phyloP scores from a whole-genome alignment of 805 yeast genomes.

The Lachancea lanzarotensis region DNA sequence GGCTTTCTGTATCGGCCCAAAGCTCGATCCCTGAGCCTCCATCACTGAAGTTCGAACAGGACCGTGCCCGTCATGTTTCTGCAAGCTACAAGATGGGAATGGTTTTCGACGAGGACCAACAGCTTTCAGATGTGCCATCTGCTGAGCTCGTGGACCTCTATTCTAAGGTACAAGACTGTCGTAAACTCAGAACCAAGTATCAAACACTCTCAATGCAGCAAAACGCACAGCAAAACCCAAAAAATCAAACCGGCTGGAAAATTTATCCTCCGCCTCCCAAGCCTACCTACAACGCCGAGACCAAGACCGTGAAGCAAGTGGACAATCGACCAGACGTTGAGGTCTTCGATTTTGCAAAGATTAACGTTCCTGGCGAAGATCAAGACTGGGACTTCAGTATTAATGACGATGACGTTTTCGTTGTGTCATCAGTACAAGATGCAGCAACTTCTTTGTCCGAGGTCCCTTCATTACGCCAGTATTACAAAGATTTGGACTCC shows the following conservation, averaged over 20 bases:
- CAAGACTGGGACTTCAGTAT: slow-evolving; percentile 50
- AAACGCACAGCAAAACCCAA: slow-evolving; percentile 68
- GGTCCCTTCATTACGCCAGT: slow-evolving; percentile 82
- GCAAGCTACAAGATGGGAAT: slow-evolving; percentile 40
- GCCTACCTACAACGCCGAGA: slow-evolving; percentile 69
- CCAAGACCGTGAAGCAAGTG: slow-evolving; percentile 45
- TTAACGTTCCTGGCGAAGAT: slow-evolving; percentile 38
- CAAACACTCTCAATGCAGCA: slow-evolving; percentile 65
- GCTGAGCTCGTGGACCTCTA: slow-evolving; percentile 61
- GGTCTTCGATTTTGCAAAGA: slow-evolving; percentile 38
- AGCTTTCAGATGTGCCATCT: slow-evolving; percentile 54
- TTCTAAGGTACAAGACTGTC: slow-evolving; percentile 55
- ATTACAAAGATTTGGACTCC: slow-evolving; percentile 73
- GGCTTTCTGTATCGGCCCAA: slow-evolving; percentile 25
- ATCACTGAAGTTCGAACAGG: slow-evolving; percentile 5
- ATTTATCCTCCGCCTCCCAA: slow-evolving; percentile 92
- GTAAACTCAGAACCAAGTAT: slow-evolving; percentile 71
- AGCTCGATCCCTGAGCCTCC: slow-evolving; percentile 24
- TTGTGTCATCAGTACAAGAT: slow-evolving; percentile 41
- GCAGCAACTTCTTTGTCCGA: slow-evolving; percentile 38
- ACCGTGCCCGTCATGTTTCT: slow-evolving; percentile 8
- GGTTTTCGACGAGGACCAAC: slow-evolving; percentile 43
- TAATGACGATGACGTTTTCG: slow-evolving; percentile 64
- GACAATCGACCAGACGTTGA: slow-evolving; percentile 37
- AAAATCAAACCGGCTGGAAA: slow-evolving; percentile 64